Evolutionary conservation across 768 basidiomycete species (phyloP).

Genomic region (Podaxis sp.): DNA sequence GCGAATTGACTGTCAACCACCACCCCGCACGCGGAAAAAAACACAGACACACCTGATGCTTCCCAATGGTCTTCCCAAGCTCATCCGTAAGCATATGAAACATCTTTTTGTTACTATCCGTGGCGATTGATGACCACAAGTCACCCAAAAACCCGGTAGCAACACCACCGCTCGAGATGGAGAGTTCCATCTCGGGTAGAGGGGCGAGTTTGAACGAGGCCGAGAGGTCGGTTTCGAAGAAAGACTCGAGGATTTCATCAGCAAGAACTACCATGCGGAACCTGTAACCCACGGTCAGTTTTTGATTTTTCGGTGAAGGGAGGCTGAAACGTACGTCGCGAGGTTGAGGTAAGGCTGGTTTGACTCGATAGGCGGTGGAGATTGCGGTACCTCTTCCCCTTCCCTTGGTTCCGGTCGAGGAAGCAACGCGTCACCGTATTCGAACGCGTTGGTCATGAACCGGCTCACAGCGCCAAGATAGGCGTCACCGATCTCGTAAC

Average conservation of each 20-base stretch:
- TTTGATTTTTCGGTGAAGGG: neutral
- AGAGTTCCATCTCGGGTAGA: conserved; percentile 66
- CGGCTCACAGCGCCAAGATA: conserved; percentile 95
- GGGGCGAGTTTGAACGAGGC: conserved; percentile 82
- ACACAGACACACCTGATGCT: conserved; percentile 65
- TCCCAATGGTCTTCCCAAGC: conserved; percentile 91
- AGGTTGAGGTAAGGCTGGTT: conserved; percentile 94
- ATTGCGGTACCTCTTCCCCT: conserved; percentile 31
- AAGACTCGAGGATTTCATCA: conserved; percentile 93
- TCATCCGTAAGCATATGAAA: conserved; percentile 94
- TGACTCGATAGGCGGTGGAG: conserved; percentile 53
- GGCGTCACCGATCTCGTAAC: conserved; percentile 93
- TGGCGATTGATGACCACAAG: conserved; percentile 86
- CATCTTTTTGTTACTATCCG: conserved; percentile 89
- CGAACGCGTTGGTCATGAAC: conserved; percentile 98
- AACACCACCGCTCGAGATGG: conserved; percentile 32
- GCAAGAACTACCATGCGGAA: conserved; percentile 99
- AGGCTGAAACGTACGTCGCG: conserved; percentile 57
- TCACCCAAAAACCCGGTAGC: conserved; percentile 74
- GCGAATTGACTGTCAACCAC: neutral
- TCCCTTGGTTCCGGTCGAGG: conserved; percentile 43
- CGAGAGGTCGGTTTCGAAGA: conserved; percentile 92
- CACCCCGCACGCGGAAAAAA: neutral
- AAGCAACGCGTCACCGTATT: conserved; percentile 93
- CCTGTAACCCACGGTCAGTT: conserved; percentile 31